Conservation (phyloP, 164 flowering plant species). For the Sedum album region DNA sequence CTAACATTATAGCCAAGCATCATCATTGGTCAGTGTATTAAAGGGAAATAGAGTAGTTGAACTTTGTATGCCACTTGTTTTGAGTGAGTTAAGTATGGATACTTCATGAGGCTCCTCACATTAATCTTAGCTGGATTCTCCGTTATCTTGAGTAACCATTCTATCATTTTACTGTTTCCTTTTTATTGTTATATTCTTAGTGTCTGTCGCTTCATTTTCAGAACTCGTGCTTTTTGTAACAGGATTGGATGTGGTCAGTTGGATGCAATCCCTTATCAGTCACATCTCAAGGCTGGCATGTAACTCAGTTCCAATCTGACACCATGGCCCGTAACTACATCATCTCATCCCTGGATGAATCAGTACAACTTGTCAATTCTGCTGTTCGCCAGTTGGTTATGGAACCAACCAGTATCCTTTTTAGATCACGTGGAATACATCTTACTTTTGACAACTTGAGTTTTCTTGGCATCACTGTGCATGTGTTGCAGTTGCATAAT, state of each 20-base stretch:
- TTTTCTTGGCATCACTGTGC: neutral
- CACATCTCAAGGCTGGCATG: slow-evolving; percentile 85
- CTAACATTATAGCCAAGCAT: neutral
- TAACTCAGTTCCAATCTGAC: slow-evolving; percentile 83
- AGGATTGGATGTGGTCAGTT: slow-evolving; percentile 99
- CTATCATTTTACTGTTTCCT: neutral
- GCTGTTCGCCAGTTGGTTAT: slow-evolving; percentile 63
- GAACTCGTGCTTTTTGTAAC: too few relatives aligned
- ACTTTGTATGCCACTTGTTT: neutral
- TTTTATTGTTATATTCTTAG: too few relatives aligned
- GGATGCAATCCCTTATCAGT: slow-evolving; percentile 85
- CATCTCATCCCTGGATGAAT: slow-evolving; percentile 85
- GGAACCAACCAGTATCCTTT: slow-evolving; percentile 94
- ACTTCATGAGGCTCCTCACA: neutral
- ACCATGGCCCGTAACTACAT: slow-evolving; percentile 91
- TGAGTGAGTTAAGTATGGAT: neutral
- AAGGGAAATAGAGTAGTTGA: neutral
- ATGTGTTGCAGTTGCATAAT: neutral
- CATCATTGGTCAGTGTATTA: neutral
- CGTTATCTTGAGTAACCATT: neutral
- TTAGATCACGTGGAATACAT: neutral
- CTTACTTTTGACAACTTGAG: neutral
- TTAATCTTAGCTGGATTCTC: neutral
- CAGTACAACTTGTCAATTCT: slow-evolving; percentile 71
- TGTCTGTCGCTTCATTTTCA: too few relatives aligned